Conservation (phyloP, 768 basidiomycete genomes). For the Ramaria rubella region DNA sequence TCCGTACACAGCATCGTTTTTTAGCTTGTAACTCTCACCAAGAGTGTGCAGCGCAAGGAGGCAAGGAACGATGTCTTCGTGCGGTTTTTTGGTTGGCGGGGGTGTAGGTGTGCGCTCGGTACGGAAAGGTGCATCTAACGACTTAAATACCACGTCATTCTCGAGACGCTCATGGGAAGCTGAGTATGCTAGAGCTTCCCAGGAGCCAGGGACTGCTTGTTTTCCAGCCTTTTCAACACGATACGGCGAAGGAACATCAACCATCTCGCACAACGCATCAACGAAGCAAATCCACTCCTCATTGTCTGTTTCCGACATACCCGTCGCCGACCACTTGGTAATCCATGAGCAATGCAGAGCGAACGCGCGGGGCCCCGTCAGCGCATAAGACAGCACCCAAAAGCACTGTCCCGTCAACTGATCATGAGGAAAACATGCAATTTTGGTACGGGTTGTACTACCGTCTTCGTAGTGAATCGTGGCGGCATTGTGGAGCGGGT, state of each 20-base stretch:
- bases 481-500: conserved; percentile 44
- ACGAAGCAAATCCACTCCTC: conserved; percentile 53
- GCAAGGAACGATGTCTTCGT: conserved; percentile 47
- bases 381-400: conserved; percentile 51
- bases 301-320: conserved; percentile 38
- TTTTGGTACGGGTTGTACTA: conserved; percentile 36
- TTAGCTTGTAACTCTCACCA: conserved; percentile 40
- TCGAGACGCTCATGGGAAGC: conserved; percentile 41
- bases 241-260: conserved; percentile 29
- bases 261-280: conserved; percentile 41
- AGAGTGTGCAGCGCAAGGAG: conserved; percentile 75
- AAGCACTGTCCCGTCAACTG: conserved; percentile 53
- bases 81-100: conserved; percentile 23
- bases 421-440: conserved; percentile 53
- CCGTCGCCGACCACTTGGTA: conserved; percentile 44
- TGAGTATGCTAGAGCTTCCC: conserved; percentile 42
- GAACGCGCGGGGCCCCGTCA: conserved; percentile 53
- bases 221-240: not conserved
- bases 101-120: conserved; percentile 6
- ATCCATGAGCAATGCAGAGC: conserved; percentile 51
- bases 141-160: conserved; percentile 53
- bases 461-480: conserved; percentile 51
- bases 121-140: conserved; percentile 33
- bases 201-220: conserved; percentile 26
- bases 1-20: conserved; percentile 45